Conservation (phyloP, 768 basidiomycete species). For the Agaricus blazei region DNA sequence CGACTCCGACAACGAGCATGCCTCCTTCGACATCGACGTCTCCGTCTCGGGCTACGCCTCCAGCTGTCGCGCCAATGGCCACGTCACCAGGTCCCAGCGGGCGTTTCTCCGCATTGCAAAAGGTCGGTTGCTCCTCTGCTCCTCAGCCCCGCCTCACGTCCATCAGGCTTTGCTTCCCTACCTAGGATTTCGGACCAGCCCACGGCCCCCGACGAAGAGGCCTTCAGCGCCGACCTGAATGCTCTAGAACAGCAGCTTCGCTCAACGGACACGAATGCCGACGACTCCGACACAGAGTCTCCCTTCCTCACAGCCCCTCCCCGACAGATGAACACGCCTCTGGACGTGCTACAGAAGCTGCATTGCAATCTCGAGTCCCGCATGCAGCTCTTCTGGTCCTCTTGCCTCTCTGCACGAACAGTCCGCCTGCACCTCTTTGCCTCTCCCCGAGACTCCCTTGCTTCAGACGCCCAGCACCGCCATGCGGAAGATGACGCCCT, state of each 20-base stretch:
- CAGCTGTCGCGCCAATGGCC: conserved; percentile 50
- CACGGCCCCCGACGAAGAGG: conserved; percentile 13
- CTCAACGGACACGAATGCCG: conserved; percentile 18
- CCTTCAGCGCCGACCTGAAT: conserved; percentile 42
- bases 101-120: conserved; percentile 77
- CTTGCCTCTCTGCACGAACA: conserved; percentile 56
- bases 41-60: conserved; percentile 77
- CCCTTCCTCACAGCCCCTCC: conserved; percentile 10
- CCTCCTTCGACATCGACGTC: conserved; percentile 63
- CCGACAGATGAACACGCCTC: conserved; percentile 15
- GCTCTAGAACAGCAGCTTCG: conserved; percentile 50
- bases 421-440: conserved; percentile 62
- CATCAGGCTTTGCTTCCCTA: conserved; percentile 64
- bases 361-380: conserved; percentile 76
- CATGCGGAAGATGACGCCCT: conserved; percentile 20
- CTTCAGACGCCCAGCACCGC: neutral
- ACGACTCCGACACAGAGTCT: conserved; percentile 17
- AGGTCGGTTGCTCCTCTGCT: conserved; percentile 36
- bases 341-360: conserved; percentile 41
- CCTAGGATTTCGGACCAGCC: conserved; percentile 44
- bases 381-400: conserved; percentile 77
- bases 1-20: conserved; percentile 12
- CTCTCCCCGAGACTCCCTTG: conserved; percentile 19
- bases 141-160: neutral
- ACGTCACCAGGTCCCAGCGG: conserved; percentile 66